A percentile compares a stretch with the other conserved stretches of the same genome.
These are phyloP conservation scores for Trichoderma simmonsii DNA, from an alignment of 2,329 filamentous ascomycete species.

Conservation along the genomic window DNA sequence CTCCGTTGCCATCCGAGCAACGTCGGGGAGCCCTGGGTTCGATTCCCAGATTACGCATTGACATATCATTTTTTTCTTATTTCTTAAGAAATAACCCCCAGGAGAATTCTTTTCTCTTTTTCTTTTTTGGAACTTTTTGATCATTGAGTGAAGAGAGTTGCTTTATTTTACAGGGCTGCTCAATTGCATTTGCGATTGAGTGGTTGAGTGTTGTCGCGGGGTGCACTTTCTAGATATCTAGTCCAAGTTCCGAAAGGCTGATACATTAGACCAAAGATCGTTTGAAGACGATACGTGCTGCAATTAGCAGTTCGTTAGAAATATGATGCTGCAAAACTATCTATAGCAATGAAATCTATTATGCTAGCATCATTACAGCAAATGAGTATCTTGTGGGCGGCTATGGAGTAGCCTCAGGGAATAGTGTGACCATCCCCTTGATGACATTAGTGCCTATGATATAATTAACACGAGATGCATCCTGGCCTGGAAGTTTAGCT, in stretches of 20 bases:
- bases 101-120: neutral
- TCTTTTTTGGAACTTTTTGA: no score
- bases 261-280: neutral
- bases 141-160: accelerated
- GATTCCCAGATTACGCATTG: slow-evolving; percentile 25
- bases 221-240: neutral
- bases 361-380: neutral
- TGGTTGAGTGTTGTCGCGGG: neutral
- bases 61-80: neutral
- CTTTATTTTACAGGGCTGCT: neutral
- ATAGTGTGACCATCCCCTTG: no score
- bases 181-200: neutral
- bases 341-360: neutral
- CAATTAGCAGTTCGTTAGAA: neutral
- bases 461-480: no score
- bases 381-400: neutral
- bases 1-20: slow-evolving; percentile 25
- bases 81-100: no score
- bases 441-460: no score
- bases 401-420: no score
- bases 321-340: neutral
- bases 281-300: neutral
- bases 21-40: slow-evolving; percentile 24
- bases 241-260: no score
- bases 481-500: no score